phyloP scores from a whole-genome alignment of 345 rosid genomes.

The Abelmoschus esculentus region DNA sequence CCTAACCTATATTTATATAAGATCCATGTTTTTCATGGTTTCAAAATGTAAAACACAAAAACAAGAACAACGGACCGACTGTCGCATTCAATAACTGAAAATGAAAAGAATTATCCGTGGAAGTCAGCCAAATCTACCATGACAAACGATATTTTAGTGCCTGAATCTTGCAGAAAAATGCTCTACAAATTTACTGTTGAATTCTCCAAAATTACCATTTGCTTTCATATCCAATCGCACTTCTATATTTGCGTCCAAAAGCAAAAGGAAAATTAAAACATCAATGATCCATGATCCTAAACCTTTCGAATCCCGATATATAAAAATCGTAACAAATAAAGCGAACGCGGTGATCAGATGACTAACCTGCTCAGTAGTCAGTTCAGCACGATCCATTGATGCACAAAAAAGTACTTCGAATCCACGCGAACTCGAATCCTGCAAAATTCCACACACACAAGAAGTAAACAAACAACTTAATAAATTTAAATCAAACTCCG shows the following conservation, averaged over 20 bases:
- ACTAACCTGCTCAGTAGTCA: conserved; percentile 66
- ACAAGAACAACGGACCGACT: not conserved
- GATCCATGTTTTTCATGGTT: not conserved
- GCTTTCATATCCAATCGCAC: not conserved
- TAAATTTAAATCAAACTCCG: not conserved
- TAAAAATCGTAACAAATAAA: not conserved
- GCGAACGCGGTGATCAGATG: conserved; percentile 12
- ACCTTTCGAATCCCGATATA: not conserved
- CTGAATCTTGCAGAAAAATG: not conserved
- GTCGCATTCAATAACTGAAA: not conserved
- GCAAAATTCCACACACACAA: not conserved
- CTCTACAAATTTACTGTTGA: not conserved
- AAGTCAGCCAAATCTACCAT: not conserved
- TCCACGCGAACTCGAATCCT: conserved; percentile 23
- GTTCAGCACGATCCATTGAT: conserved; percentile 73
- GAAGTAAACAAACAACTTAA: not conserved
- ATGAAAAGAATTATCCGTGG: not conserved
- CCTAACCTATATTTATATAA: not conserved
- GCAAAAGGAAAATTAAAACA: too few species aligned
- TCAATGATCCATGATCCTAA: not conserved
- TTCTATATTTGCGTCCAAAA: not conserved
- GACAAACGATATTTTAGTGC: not conserved
- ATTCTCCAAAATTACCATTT: not conserved
- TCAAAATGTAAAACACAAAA: not conserved
- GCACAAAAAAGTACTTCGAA: conserved; percentile 21